Percentiles rank a stretch among this genome's conserved stretches.
These are phyloP conservation scores for Aspergillus asperescens DNA, from an alignment of 495 filamentous ascomycete genomes.

Conservation along the genomic window DNA sequence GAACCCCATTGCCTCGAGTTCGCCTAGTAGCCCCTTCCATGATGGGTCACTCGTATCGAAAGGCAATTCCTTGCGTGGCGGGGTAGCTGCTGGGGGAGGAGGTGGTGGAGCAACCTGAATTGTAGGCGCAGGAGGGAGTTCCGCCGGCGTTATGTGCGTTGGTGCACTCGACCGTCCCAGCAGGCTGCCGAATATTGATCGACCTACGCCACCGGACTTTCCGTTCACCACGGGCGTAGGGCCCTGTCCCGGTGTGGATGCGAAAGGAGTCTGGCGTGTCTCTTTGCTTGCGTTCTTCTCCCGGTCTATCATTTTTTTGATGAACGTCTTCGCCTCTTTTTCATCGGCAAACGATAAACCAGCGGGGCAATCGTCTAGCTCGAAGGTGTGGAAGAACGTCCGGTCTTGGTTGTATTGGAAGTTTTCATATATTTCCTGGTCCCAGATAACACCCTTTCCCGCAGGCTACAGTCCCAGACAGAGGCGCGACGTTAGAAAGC, in stretches of 20 bases:
- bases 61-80: conserved; percentile 51
- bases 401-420: conserved; percentile 95
- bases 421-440: conserved; percentile 93
- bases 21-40: conserved; percentile 78
- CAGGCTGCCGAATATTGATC: conserved; percentile 61
- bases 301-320: conserved; percentile 89
- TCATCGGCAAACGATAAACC: conserved; percentile 90
- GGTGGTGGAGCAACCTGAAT: conserved; percentile 48
- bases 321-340: conserved; percentile 91
- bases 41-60: conserved; percentile 79
- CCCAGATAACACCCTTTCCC: conserved; percentile 90
- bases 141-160: conserved; percentile 44
- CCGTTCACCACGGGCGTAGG: conserved; percentile 43
- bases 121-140: conserved; percentile 41
- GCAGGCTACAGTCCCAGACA: conserved; percentile 56
- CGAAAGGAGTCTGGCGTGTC: conserved; percentile 72
- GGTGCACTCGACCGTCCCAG: conserved; percentile 63
- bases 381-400: conserved; percentile 95
- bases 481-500: conserved; percentile 19
- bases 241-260: conserved; percentile 49
- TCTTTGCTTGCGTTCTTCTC: conserved; percentile 90
- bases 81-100: conserved; percentile 28
- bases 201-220: conserved; percentile 40
- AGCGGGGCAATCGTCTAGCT: conserved; percentile 84
- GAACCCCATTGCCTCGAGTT: conserved; percentile 79